Percentiles rank a stretch among this genome's conserved stretches.
Evolutionary conservation across 2,329 filamentous ascomycete genomes (phyloP).

Genomic region (Phoma herbarum): DNA sequence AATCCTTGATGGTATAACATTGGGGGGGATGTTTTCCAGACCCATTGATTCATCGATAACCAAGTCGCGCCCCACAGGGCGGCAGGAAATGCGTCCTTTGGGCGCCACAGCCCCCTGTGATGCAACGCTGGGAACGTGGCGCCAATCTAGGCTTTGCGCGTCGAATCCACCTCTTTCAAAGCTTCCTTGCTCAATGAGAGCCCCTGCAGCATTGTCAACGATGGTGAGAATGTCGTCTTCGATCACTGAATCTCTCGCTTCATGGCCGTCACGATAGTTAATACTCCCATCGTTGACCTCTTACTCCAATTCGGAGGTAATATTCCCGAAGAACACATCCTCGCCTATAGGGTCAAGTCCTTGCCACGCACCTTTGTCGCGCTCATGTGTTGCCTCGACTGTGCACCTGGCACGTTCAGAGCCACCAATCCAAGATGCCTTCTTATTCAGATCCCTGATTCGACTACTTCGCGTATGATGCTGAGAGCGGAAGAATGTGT

Average conservation of each 20-base stretch:
- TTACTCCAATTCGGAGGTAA: background rate
- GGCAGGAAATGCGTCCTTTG: no score
- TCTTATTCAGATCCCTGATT: background rate
- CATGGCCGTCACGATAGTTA: background rate
- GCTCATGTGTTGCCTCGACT: background rate
- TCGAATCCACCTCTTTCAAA: background rate
- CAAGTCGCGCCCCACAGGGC: background rate
- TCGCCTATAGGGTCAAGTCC: background rate
- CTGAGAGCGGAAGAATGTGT: background rate
- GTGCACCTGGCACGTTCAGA: background rate
- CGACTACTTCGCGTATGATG: background rate
- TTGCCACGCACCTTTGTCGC: background rate
- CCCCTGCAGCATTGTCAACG: background rate
- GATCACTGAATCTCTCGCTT: background rate
- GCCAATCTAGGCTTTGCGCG: background rate
- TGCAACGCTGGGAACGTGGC: background rate
- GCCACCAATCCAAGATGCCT: background rate
- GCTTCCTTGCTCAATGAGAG: background rate
- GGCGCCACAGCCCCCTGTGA: background rate
- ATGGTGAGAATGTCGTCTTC: background rate
- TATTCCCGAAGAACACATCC: background rate
- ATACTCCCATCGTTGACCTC: background rate
- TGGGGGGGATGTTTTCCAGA: background rate
- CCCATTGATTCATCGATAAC: background rate
- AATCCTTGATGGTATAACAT: background rate